A percentile compares a stretch with the other conserved stretches of the same genome.
phyloP scores from a whole-genome alignment of 1,284 basidiomycete genomes.

The Phellopilus nigrolimitatus region DNA sequence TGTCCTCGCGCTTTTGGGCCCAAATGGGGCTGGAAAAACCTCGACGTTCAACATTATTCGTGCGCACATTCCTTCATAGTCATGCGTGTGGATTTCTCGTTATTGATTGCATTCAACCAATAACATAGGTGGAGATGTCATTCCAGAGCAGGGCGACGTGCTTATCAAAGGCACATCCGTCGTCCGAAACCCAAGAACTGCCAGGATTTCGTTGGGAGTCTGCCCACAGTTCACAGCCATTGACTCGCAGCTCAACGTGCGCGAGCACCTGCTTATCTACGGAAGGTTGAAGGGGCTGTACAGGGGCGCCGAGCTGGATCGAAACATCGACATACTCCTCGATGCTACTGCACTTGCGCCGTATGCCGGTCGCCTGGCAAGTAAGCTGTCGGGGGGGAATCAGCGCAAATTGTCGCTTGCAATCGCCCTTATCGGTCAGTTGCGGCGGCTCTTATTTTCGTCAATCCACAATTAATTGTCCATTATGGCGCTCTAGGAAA shows the following conservation, averaged over 20 bases:
- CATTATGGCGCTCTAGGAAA: too few relatives aligned
- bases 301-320: conserved; percentile 41
- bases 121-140: conserved; percentile 57
- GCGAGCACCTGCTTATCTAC: conserved; percentile 68
- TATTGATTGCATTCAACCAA: background rate
- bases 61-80: conserved; percentile 31
- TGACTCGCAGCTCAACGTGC: conserved; percentile 70
- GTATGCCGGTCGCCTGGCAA: conserved; percentile 69
- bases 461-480: too few relatives aligned
- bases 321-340: conserved; percentile 57
- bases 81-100: background rate
- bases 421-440: conserved; percentile 69
- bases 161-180: conserved; percentile 61
- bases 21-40: conserved; percentile 80
- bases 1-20: conserved; percentile 71
- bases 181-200: conserved; percentile 51
- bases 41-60: conserved; percentile 75
- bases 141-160: conserved; percentile 62
- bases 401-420: conserved; percentile 76
- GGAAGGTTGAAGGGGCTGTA: conserved; percentile 64
- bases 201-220: conserved; percentile 66
- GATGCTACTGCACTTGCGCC: conserved; percentile 50
- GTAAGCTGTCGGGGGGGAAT: conserved; percentile 74
- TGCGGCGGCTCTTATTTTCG: background rate
- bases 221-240: conserved; percentile 84